Percentiles rank a stretch among this genome's conserved stretches.
Evolutionary conservation across 352 stramenopile species (phyloP).

Genomic region (Pythium monospermum): DNA sequence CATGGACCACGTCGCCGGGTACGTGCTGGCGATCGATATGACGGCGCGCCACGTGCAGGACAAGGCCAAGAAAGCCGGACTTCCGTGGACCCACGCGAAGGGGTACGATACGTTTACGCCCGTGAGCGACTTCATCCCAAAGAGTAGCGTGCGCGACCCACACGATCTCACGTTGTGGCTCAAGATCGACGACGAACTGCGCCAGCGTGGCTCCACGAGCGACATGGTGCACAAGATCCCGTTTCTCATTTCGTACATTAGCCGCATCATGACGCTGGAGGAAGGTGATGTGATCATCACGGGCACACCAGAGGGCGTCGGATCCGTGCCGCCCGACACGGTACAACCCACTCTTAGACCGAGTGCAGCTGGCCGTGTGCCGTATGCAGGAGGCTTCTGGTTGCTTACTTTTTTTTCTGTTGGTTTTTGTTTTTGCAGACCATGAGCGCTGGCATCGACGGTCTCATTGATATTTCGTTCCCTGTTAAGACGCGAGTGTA

Average conservation of each 20-base stretch:
- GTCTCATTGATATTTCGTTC: constrained; percentile 62
- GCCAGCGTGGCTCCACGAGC: constrained; percentile 64
- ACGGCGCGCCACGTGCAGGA: constrained; percentile 71
- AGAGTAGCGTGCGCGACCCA: constrained; percentile 47
- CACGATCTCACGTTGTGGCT: constrained; percentile 78
- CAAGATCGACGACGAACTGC: constrained; percentile 68
- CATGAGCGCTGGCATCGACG: constrained; percentile 71
- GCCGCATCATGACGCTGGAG: constrained; percentile 81
- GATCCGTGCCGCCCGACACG: constrained; percentile 49
- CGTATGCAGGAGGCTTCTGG: no score
- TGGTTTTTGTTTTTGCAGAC: constrained; percentile 25
- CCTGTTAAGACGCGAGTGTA: constrained; percentile 60
- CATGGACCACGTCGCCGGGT: constrained; percentile 68
- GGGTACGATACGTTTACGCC: constrained; percentile 79
- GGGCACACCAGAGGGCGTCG: constrained; percentile 75
- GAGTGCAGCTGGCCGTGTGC: no score
- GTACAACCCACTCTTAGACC: no score
- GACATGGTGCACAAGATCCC: constrained; percentile 82
- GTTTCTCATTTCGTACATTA: constrained; percentile 73
- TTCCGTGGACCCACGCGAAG: constrained; percentile 76
- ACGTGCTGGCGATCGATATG: constrained; percentile 79
- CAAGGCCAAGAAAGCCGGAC: constrained; percentile 68
- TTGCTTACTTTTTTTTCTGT: not conserved
- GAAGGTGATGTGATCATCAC: constrained; percentile 84
- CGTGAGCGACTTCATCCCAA: constrained; percentile 78